These are phyloP conservation scores for Heimioporus punctisporus DNA, from an alignment of 1,284 basidiomycete species.

Conservation along the genomic window DNA sequence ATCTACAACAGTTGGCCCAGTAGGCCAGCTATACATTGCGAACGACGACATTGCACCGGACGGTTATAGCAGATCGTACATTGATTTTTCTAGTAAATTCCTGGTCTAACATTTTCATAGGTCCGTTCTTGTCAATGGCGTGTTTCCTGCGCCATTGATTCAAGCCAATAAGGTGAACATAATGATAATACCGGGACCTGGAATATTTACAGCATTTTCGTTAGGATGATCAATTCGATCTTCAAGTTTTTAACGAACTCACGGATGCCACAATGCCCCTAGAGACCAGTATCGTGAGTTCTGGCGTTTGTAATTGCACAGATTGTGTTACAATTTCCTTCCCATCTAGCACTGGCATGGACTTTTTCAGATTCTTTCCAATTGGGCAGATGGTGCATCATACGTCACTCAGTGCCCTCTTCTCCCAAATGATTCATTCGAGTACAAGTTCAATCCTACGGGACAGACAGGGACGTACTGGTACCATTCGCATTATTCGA, in stretches of 20 bases:
- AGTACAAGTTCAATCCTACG: constrained; percentile 20
- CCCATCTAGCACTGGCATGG: too few species aligned
- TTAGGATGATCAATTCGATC: constrained; percentile 19
- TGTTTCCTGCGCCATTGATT: constrained; percentile 29
- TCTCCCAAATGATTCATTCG: constrained; percentile 19
- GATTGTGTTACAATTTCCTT: too few species aligned
- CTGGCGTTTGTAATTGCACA: too few species aligned
- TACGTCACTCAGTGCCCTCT: constrained; percentile 38
- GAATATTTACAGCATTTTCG: background rate
- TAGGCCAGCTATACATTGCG: constrained; percentile 16
- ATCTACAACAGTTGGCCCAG: constrained; percentile 16
- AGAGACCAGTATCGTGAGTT: constrained; percentile 36
- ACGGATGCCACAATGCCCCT: constrained; percentile 32
- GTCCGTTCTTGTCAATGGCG: constrained; percentile 26
- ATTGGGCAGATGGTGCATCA: constrained; percentile 34
- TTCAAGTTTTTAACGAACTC: constrained; percentile 33
- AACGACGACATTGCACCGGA: constrained; percentile 35
- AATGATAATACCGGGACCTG: background rate
- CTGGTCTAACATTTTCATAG: constrained; percentile 14
- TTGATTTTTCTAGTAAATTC: background rate
- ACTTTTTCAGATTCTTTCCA: constrained; percentile 27
- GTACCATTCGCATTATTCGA: constrained; percentile 35
- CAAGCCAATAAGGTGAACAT: constrained; percentile 20
- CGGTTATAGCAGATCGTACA: constrained; percentile 36
- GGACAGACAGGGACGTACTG: constrained; percentile 34